Conservation (phyloP, 495 filamentous ascomycete genomes). For the Xylaria scruposa region DNA sequence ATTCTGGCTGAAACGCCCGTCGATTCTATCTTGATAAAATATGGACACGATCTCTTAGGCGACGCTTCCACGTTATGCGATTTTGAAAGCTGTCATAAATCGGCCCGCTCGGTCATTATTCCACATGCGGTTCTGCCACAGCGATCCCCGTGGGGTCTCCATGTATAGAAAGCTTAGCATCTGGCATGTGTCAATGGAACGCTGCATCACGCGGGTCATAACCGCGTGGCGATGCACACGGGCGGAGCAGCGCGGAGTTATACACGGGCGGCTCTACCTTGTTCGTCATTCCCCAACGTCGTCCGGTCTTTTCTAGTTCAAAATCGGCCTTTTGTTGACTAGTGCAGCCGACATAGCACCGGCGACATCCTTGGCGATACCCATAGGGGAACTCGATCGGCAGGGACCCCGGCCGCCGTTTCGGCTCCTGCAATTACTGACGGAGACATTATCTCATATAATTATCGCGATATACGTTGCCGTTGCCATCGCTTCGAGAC, state of each 20-base stretch:
- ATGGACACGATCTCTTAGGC: background rate
- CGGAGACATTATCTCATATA: background rate
- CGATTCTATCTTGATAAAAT: background rate
- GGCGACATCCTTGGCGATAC: conserved; percentile 9
- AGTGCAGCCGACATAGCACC: conserved; percentile 21
- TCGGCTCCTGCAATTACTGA: background rate
- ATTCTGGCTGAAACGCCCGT: conserved; percentile 3
- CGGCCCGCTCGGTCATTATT: conserved; percentile 13
- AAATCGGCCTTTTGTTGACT: background rate
- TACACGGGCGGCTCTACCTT: background rate
- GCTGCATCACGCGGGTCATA: background rate
- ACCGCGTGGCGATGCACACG: background rate
- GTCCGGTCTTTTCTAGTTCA: background rate
- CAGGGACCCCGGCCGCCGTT: background rate
- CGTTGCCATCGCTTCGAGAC: background rate
- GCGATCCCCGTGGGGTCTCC: conserved; percentile 17
- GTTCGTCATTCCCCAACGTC: conserved; percentile 6
- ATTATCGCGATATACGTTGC: background rate
- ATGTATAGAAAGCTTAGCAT: background rate
- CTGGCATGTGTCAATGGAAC: background rate
- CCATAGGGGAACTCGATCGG: conserved; percentile 8
- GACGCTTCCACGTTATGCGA: background rate
- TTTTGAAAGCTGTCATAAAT: conserved; percentile 5
- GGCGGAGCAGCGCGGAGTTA: background rate
- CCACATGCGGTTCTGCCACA: background rate